phyloP scores from a whole-genome alignment of 345 rosid species.

The Kernera saxatilis region DNA sequence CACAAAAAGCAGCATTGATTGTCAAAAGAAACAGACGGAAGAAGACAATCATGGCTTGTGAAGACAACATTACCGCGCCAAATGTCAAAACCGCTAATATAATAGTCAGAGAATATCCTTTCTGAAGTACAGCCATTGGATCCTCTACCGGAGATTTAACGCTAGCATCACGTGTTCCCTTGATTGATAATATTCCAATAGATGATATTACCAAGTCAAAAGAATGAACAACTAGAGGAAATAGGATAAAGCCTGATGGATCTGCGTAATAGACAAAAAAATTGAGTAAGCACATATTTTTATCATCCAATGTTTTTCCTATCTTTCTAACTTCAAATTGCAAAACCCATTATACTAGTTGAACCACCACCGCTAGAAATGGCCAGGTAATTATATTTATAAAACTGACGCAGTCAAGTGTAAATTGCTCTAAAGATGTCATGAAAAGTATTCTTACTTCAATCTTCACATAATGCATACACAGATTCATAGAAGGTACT shows the following conservation, averaged over 20 bases:
- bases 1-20: neutral
- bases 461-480: neutral
- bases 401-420: neutral
- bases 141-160: slow-evolving; percentile 75
- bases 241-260: slow-evolving; percentile 96
- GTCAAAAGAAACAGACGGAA: neutral
- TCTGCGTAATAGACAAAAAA: slow-evolving; percentile 47
- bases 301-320: neutral
- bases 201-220: slow-evolving; percentile 95
- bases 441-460: slow-evolving; percentile 10
- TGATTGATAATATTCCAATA: slow-evolving; percentile 81
- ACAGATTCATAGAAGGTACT: neutral
- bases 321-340: neutral
- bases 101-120: slow-evolving; percentile 88
- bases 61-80: slow-evolving; percentile 56
- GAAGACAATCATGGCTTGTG: neutral
- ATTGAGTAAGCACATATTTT: neutral
- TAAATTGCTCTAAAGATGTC: neutral
- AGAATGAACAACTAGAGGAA: slow-evolving; percentile 97
- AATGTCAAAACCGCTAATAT: slow-evolving; percentile 86
- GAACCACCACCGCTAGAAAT: neutral
- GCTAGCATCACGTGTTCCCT: slow-evolving; percentile 73
- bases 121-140: slow-evolving; percentile 96
- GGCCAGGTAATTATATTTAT: neutral
- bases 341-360: neutral